Conservation (phyloP, 2,329 filamentous ascomycete genomes). For the Aspergillus fischeri region DNA sequence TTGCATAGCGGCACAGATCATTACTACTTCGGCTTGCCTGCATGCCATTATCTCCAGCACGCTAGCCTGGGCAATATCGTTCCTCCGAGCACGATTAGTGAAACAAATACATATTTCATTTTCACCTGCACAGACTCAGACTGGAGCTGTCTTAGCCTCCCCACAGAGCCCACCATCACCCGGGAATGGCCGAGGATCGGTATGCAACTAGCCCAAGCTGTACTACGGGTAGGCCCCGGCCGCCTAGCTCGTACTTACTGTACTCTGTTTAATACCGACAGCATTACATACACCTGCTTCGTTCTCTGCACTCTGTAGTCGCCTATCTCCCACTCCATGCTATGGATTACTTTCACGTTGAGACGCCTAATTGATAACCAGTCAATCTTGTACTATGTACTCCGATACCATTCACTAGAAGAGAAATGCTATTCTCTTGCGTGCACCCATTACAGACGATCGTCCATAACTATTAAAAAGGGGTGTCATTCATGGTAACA, state of each 20-base stretch:
- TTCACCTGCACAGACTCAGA: constrained; percentile 31
- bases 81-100: constrained; percentile 8
- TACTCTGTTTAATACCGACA: not conserved
- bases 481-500: not conserved
- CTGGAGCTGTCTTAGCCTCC: constrained; percentile 6
- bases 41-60: not conserved
- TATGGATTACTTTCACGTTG: not conserved
- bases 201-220: not conserved
- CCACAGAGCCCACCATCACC: constrained; percentile 13
- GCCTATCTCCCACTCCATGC: not conserved
- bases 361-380: not conserved
- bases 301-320: not conserved
- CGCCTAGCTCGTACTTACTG: too few relatives aligned
- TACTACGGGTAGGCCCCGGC: not conserved
- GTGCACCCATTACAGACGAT: not conserved
- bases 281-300: not conserved
- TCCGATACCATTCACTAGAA: not conserved
- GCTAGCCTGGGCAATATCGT: not conserved
- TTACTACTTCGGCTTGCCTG: not conserved
- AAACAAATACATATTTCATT: constrained; percentile 31
- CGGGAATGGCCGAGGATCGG: constrained; percentile 22
- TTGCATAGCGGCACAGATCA: not conserved
- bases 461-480: not conserved
- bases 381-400: not conserved
- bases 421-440: not conserved